These are phyloP conservation scores for Pythium chondricola DNA, from an alignment of 352 stramenopile species.

Conservation along the genomic window DNA sequence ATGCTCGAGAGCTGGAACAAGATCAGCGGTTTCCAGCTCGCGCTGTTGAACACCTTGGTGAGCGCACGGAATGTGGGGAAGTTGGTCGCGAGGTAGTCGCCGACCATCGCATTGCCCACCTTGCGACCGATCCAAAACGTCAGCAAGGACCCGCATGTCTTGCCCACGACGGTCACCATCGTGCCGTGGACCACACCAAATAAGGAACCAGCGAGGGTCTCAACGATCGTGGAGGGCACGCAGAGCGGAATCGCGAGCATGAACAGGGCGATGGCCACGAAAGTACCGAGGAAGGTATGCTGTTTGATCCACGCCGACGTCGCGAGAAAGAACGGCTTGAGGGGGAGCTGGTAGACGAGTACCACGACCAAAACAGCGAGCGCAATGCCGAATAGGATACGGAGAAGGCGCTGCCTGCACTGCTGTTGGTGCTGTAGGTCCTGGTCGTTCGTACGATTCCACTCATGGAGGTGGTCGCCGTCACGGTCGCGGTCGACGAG, in stretches of 20 bases:
- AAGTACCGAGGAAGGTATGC: constrained; percentile 42
- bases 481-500: neutral
- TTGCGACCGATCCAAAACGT: constrained; percentile 52
- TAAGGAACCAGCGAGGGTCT: constrained; percentile 58
- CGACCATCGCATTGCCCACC: constrained; percentile 53
- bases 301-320: constrained; percentile 41
- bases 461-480: neutral
- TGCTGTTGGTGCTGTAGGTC: too few relatives aligned
- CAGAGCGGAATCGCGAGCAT: constrained; percentile 65
- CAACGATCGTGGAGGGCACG: constrained; percentile 54
- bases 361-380: constrained; percentile 15
- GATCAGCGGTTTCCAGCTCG: constrained; percentile 70
- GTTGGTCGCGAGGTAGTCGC: constrained; percentile 46
- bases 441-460: too few relatives aligned
- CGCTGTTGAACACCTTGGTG: constrained; percentile 49
- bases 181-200: constrained; percentile 51
- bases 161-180: constrained; percentile 56
- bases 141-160: constrained; percentile 59
- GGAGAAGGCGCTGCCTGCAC: too few relatives aligned
- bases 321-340: constrained; percentile 36
- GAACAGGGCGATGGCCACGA: constrained; percentile 46
- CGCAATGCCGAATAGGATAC: neutral
- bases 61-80: constrained; percentile 72
- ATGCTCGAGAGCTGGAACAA: constrained; percentile 75
- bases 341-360: constrained; percentile 30